These are phyloP conservation scores for Fomitopsis schrenkii DNA, from an alignment of 1,284 basidiomycete genomes.

Conservation along the genomic window DNA sequence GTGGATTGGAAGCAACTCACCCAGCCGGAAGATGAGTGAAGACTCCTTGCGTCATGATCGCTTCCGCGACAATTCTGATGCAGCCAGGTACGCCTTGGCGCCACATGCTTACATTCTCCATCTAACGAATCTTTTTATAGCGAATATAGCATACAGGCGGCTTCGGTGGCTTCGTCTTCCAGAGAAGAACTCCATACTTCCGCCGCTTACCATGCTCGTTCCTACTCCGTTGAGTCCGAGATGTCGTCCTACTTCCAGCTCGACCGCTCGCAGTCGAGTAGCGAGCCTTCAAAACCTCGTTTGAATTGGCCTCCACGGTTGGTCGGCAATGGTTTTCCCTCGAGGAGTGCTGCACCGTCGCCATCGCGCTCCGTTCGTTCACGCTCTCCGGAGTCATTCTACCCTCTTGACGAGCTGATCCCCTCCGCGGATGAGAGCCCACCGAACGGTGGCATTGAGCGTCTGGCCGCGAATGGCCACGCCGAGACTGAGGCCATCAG, in stretches of 20 bases:
- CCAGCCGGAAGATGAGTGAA: constrained; percentile 29
- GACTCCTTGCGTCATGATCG: constrained; percentile 19
- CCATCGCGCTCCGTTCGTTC: constrained; percentile 36
- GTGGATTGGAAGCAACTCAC: constrained; percentile 64
- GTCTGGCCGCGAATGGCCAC: constrained; percentile 40
- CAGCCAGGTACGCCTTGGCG: constrained; percentile 7
- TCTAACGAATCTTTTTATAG: constrained; percentile 7
- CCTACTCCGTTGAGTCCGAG: constrained; percentile 61
- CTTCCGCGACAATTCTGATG: constrained; percentile 4
- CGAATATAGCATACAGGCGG: constrained; percentile 6
- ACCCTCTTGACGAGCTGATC: constrained; percentile 52
- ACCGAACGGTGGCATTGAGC: constrained; percentile 7
- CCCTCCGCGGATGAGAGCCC: constrained; percentile 26
- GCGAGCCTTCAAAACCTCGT: constrained; percentile 6
- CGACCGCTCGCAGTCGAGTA: constrained; percentile 14
- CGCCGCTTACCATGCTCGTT: constrained; percentile 42
- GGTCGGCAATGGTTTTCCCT: constrained; percentile 35
- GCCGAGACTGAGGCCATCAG: constrained; percentile 53
- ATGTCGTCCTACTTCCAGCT: constrained; percentile 44
- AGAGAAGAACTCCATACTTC: constrained; percentile 4
- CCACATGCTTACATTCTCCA: background rate
- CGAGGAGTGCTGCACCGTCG: constrained; percentile 16
- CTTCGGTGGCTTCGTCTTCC: constrained; percentile 3
- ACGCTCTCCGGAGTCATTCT: constrained; percentile 51
- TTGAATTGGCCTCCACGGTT: constrained; percentile 46